Base-by-base conservation (phyloP, 768 basidiomycete genomes). In the Xerocomus brunneocitrinus region DNA sequence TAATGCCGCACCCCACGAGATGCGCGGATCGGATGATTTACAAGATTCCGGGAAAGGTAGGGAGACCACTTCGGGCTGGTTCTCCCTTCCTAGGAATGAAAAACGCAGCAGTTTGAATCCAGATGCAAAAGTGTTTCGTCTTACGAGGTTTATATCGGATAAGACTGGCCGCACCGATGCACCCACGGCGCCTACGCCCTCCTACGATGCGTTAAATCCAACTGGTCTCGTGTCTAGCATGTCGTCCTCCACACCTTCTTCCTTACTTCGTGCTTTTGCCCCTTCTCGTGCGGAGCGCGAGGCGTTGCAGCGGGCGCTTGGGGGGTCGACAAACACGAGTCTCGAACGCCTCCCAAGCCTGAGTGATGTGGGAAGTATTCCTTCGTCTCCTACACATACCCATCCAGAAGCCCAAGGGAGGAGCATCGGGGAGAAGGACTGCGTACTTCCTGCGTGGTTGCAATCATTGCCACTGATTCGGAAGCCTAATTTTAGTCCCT, bases 251-350 rank as follows among this genome's bases (percentile, higher is more conserved):
- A 74, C 77, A 9, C 78, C 65, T 44, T 75, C 70, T 43, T 79
- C 78, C 30, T 70, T 83, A 22, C 74, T 89, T 53, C 89, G 87
- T 63, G 91, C 90, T 16, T 94, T 94, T 68, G 90, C 89, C 34
- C 91, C 90, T 31, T 92, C 90, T 57, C 87, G 85, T 50, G 89
- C 85, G 57, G 91, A 94, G 76, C 87, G 91, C 40, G 87, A 91
- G 70, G 90, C 79, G 47, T 78, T 94, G 31, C 84, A 88, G 60
- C 85, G 89, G 49, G 87, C 81, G n/a, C 70, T 92, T 13, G 84
- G 86, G 44, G 81, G 84, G 14, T 85, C 85, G 54, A 77, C 83
- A 44, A 89, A 89, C 69, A 76, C 81, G 49, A 89, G 87, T 64
- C 77, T 89, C 28, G 89, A 91, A 69, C 81, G 84, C 34, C 76